A percentile compares a stretch with the other conserved stretches of the same genome.
phyloP scores from a whole-genome alignment of 2,329 filamentous ascomycete genomes.

The Epichloe amarillans region DNA sequence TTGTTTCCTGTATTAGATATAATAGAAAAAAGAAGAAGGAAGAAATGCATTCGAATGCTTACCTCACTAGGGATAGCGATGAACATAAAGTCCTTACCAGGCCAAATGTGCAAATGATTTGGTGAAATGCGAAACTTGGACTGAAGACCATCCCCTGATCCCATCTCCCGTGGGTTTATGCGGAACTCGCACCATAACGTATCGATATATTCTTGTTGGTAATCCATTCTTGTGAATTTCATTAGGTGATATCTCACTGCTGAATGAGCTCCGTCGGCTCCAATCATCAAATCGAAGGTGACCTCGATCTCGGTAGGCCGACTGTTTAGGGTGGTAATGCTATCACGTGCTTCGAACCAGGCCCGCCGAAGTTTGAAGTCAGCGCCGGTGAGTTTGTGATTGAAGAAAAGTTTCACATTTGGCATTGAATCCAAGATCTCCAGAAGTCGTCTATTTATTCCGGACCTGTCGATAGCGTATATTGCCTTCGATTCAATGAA shows the following conservation, averaged over 20 bases:
- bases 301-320: constrained; percentile 65
- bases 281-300: constrained; percentile 83
- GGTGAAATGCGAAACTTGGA: constrained; percentile 67
- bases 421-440: constrained; percentile 71
- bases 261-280: constrained; percentile 90
- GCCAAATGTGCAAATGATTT: constrained; percentile 96
- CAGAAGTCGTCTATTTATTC: constrained; percentile 70
- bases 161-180: constrained; percentile 42
- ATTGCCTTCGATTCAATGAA: constrained; percentile 47
- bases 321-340: constrained; percentile 19
- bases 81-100: constrained; percentile 89
- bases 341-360: constrained; percentile 62
- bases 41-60: constrained; percentile 11
- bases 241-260: constrained; percentile 85
- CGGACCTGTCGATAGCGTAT: constrained; percentile 71
- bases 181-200: constrained; percentile 95
- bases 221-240: constrained; percentile 86
- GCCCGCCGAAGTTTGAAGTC: constrained; percentile 69
- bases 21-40: background rate
- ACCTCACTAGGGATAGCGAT: constrained; percentile 76
- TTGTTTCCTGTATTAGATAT: constrained; percentile 6
- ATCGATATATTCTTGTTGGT: constrained; percentile 89
- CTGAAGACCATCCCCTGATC: constrained; percentile 16
- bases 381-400: constrained; percentile 82
- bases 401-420: constrained; percentile 87